These are phyloP conservation scores for Grammothele lineata DNA, from an alignment of 768 basidiomycete species.

Conservation along the genomic window DNA sequence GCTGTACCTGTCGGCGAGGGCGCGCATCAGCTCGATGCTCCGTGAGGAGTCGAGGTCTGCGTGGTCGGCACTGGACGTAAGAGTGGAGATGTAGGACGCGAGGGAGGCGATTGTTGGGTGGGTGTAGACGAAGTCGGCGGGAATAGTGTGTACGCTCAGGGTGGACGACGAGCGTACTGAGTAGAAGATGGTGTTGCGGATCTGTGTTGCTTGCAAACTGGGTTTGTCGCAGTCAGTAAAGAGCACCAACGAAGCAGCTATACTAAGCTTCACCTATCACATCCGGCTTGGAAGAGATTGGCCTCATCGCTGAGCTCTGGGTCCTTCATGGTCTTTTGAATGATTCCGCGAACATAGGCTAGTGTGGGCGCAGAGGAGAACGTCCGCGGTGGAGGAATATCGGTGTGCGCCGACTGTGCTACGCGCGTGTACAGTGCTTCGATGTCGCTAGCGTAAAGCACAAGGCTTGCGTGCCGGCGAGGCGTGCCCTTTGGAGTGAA, in stretches of 20 bases:
- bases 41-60: no score
- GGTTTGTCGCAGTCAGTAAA: no score
- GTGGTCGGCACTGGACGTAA: conserved; percentile 6
- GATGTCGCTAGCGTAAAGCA: conserved; percentile 41
- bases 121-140: conserved; percentile 31
- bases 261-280: no score
- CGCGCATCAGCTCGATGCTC: conserved; percentile 25
- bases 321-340: conserved; percentile 29
- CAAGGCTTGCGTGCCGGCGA: conserved; percentile 35
- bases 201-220: conserved; percentile 32
- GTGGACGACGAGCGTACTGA: conserved; percentile 22
- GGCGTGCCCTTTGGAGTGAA: conserved; percentile 45
- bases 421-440: conserved; percentile 32
- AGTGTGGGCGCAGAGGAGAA: conserved; percentile 22
- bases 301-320: conserved; percentile 29
- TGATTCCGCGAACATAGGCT: conserved; percentile 20
- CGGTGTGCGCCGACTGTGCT: conserved; percentile 23
- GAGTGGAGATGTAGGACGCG: conserved; percentile 14
- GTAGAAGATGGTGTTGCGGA: conserved; percentile 28
- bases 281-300: conserved; percentile 37
- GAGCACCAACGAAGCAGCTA: no score
- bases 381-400: conserved; percentile 22
- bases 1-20: conserved; percentile 39
- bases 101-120: conserved; percentile 36
- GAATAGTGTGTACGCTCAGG: conserved; percentile 18